A percentile compares a stretch with the other conserved stretches of the same genome.
Evolutionary conservation across 2,329 filamentous ascomycete genomes (phyloP).

Genomic region (Hortaea werneckii): DNA sequence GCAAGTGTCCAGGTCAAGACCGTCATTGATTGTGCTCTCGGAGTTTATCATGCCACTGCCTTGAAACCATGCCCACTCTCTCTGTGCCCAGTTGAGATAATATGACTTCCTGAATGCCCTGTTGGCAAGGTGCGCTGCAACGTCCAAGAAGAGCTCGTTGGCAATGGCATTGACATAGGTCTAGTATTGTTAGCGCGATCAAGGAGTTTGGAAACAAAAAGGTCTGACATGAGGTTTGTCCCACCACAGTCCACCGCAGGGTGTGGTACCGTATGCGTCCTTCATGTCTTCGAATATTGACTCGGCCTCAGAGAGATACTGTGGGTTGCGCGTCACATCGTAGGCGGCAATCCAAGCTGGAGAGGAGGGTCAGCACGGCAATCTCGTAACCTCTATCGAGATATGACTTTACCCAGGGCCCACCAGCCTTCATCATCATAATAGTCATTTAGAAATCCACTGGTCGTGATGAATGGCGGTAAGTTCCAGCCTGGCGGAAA

Average conservation of each 20-base stretch:
- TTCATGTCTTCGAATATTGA: slow-evolving; percentile 41
- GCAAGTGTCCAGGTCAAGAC: slow-evolving; percentile 38
- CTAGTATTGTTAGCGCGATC: slow-evolving; percentile 9
- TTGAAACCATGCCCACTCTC: slow-evolving; percentile 43
- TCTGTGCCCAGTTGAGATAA: slow-evolving; percentile 38
- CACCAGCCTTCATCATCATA: slow-evolving; percentile 46
- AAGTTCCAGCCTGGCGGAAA: slow-evolving; percentile 3
- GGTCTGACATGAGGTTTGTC: slow-evolving; percentile 21
- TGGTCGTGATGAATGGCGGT: neutral
- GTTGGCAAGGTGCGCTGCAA: slow-evolving; percentile 47
- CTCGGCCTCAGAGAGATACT: slow-evolving; percentile 39
- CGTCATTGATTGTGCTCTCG: slow-evolving; percentile 44
- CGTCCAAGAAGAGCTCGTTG: slow-evolving; percentile 47
- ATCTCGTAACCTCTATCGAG: neutral
- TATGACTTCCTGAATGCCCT: slow-evolving; percentile 31
- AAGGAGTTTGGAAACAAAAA: too few relatives aligned
- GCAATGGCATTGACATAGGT: slow-evolving; percentile 44
- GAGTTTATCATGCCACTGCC: slow-evolving; percentile 41
- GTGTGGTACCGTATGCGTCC: slow-evolving; percentile 33
- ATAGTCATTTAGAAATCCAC: slow-evolving; percentile 12
- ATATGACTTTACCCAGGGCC: slow-evolving; percentile 21
- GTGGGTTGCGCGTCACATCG: slow-evolving; percentile 36
- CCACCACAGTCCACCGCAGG: slow-evolving; percentile 42
- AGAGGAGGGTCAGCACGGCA: neutral
- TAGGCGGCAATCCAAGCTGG: slow-evolving; percentile 46